These are phyloP conservation scores for Mucor plumbeus DNA, from an alignment of 371 early-diverging fungal genomes.

Conservation along the genomic window DNA sequence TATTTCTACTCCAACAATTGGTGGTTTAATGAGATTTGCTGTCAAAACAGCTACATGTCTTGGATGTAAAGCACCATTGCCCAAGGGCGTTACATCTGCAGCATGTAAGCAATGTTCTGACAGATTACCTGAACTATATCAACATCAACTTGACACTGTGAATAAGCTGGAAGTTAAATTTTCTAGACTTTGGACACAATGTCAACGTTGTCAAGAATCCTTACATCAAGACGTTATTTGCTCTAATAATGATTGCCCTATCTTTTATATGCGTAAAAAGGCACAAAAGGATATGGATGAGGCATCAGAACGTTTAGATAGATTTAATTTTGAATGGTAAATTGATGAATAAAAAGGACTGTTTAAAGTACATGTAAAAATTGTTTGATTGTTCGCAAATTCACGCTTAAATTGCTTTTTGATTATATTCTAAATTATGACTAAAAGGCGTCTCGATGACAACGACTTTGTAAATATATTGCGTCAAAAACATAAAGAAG, in stretches of 20 bases:
- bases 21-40: slow-evolving; percentile 95
- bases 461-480: slow-evolving; percentile 26
- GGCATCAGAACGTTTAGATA: slow-evolving; percentile 60
- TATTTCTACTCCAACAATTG: slow-evolving; percentile 86
- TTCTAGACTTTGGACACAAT: slow-evolving; percentile 98
- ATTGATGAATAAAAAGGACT: neutral
- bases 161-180: slow-evolving; percentile 83
- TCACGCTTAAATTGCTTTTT: neutral
- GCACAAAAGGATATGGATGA: slow-evolving; percentile 95
- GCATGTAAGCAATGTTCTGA: slow-evolving; percentile 84
- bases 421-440: slow-evolving; percentile 13
- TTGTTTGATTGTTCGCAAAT: neutral
- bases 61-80: slow-evolving; percentile 92
- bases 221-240: slow-evolving; percentile 98
- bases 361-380: neutral
- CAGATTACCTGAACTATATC: slow-evolving; percentile 79
- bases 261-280: slow-evolving; percentile 99
- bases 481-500: slow-evolving; percentile 27
- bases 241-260: slow-evolving; percentile 98
- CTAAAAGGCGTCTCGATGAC: slow-evolving; percentile 31
- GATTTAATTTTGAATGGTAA: slow-evolving; percentile 57
- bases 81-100: slow-evolving; percentile 73
- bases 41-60: slow-evolving; percentile 91
- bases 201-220: slow-evolving; percentile 98
- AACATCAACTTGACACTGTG: slow-evolving; percentile 63